phyloP scores from a whole-genome alignment of 179 eudicot genomes.

The Silene noctiflora region DNA sequence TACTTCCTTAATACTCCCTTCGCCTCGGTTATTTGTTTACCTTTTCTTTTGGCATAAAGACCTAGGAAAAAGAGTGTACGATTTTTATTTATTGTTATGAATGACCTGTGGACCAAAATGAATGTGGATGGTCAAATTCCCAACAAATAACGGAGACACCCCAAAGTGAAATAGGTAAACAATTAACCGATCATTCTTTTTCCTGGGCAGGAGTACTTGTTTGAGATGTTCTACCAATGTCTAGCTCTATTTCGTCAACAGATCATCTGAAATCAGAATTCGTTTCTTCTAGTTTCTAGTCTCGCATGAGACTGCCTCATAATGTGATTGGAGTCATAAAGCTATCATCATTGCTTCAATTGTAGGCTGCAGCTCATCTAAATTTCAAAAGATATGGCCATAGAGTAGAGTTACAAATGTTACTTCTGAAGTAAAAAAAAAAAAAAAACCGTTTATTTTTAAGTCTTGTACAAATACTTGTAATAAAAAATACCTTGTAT shows the following conservation, averaged over 20 bases:
- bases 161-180: not conserved
- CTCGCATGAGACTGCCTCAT: not conserved
- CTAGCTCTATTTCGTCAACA: not conserved
- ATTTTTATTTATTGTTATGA: too few species aligned
- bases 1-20: not conserved
- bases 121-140: too few species aligned
- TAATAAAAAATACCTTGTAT: not conserved
- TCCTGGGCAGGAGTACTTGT: not conserved
- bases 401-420: not conserved
- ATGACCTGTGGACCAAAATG: too few species aligned
- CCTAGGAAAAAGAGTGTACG: too few species aligned
- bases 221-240: slow-evolving; percentile 2
- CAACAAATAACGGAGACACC: too few species aligned
- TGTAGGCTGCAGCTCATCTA: not conserved
- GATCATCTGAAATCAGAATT: too few species aligned
- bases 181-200: not conserved
- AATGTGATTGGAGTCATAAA: too few species aligned
- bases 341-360: too few species aligned
- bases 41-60: too few species aligned
- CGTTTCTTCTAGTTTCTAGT: not conserved
- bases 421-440: not conserved
- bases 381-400: not conserved
- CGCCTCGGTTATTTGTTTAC: too few species aligned
- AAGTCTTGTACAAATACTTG: not conserved
- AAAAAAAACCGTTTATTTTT: not conserved